These are phyloP conservation scores for Silybum marianum DNA, from an alignment of 129 eudicot genomes.

Conservation along the genomic window DNA sequence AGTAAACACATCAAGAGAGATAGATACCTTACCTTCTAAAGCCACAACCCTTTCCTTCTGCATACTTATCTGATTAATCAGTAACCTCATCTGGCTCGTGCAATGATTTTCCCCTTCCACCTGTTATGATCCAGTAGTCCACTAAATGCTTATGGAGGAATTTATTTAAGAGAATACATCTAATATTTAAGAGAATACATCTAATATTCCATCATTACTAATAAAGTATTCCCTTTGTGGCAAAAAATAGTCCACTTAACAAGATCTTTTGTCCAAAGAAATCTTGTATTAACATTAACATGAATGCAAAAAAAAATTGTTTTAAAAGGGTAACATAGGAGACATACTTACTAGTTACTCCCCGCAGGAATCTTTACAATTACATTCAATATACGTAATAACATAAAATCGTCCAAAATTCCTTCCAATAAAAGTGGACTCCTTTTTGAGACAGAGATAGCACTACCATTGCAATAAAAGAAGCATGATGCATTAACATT, in stretches of 20 bases:
- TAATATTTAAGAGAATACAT: neutral
- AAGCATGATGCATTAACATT: neutral
- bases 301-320: neutral
- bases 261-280: neutral
- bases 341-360: neutral
- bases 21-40: slow-evolving; percentile 65
- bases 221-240: neutral
- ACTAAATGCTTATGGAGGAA: slow-evolving; percentile 6
- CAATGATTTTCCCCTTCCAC: slow-evolving; percentile 89
- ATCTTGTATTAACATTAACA: neutral
- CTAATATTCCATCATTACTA: neutral
- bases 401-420: neutral
- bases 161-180: slow-evolving; percentile 3
- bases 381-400: neutral
- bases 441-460: neutral
- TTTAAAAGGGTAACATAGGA: neutral
- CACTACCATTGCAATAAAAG: neutral
- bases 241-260: neutral
- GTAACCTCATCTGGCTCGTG: slow-evolving; percentile 66
- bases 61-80: slow-evolving; percentile 80
- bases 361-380: neutral
- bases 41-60: slow-evolving; percentile 63
- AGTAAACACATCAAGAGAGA: neutral
- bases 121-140: slow-evolving; percentile 40
- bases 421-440: neutral